A percentile compares a stretch with the other conserved stretches of the same genome.
These are phyloP conservation scores for Panellus pusillus DNA, from an alignment of 768 basidiomycete species.

Conservation along the genomic window DNA sequence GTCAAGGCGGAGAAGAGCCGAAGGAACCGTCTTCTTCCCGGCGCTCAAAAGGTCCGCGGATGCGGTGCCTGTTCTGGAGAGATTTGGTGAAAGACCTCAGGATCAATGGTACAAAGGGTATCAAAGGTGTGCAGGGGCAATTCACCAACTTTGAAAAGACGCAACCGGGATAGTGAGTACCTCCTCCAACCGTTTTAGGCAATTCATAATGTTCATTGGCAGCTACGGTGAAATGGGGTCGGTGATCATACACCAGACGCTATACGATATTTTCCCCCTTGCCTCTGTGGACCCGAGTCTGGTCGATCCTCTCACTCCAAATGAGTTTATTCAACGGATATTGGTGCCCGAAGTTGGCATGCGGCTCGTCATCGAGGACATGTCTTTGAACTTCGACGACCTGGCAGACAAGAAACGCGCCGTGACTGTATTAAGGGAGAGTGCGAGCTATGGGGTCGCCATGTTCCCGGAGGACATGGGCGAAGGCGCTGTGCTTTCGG, in stretches of 20 bases:
- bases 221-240: constrained; percentile 90
- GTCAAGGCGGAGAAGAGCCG: constrained; percentile 28
- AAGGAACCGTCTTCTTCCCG: constrained; percentile 6
- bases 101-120: constrained; percentile 63
- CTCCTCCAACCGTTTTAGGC: not conserved
- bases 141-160: constrained; percentile 78
- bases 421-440: constrained; percentile 64
- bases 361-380: constrained; percentile 81
- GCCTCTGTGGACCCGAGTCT: constrained; percentile 50
- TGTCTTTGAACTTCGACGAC: constrained; percentile 40
- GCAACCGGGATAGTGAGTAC: constrained; percentile 86
- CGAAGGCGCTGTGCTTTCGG: constrained; percentile 32
- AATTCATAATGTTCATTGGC: not conserved
- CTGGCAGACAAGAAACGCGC: constrained; percentile 41
- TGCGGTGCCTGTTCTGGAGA: constrained; percentile 62
- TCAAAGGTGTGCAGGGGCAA: constrained; percentile 70
- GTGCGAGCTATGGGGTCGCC: constrained; percentile 78
- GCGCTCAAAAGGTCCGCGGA: constrained; percentile 33
- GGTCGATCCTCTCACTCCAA: constrained; percentile 64
- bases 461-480: constrained; percentile 75
- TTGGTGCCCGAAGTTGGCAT: constrained; percentile 89
- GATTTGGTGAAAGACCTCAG: constrained; percentile 64
- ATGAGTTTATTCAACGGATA: constrained; percentile 79
- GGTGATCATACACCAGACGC: constrained; percentile 74
- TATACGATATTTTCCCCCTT: constrained; percentile 75